These are phyloP conservation scores for Malania oleifera DNA, from an alignment of 164 flowering plant genomes.

Conservation along the genomic window DNA sequence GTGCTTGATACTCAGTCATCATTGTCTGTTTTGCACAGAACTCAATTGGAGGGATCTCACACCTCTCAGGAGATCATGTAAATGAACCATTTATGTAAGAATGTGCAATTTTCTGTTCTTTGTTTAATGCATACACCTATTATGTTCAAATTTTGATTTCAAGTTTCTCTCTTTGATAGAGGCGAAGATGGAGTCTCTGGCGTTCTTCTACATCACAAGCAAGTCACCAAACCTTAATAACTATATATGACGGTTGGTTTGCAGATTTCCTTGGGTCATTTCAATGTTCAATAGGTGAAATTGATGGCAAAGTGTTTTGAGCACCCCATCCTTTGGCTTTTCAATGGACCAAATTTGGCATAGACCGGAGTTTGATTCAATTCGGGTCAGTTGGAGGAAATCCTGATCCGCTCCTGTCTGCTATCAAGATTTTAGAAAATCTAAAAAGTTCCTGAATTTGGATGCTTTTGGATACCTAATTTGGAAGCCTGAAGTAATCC, in stretches of 20 bases:
- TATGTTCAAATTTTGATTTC: not conserved
- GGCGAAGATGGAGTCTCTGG: constrained; percentile 90
- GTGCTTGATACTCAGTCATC: constrained; percentile 10
- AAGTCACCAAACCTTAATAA: constrained; percentile 60
- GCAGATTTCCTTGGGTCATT: constrained; percentile 34
- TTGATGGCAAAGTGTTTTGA: not conserved
- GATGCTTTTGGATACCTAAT: too few relatives aligned
- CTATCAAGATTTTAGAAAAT: too few relatives aligned
- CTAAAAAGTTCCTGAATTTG: too few relatives aligned
- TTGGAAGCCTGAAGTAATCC: too few relatives aligned
- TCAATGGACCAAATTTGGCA: too few relatives aligned
- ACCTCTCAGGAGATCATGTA: constrained; percentile 81
- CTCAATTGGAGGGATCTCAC: constrained; percentile 85
- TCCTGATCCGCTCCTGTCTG: too few relatives aligned
- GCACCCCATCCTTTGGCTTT: not conserved
- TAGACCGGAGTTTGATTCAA: too few relatives aligned
- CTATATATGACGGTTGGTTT: constrained; percentile 58
- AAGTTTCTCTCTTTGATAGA: constrained; percentile 30
- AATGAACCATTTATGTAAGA: constrained; percentile 88
- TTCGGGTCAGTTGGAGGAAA: too few relatives aligned
- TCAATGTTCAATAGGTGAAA: constrained; percentile 11
- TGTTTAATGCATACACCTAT: not conserved
- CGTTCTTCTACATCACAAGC: constrained; percentile 97
- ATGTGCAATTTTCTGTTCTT: not conserved
- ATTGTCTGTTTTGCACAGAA: constrained; percentile 43